A percentile compares a stretch with the other conserved stretches of the same genome.
phyloP scores from a whole-genome alignment of 202 grass and related monocot species.

The Digitaria exilis region DNA sequence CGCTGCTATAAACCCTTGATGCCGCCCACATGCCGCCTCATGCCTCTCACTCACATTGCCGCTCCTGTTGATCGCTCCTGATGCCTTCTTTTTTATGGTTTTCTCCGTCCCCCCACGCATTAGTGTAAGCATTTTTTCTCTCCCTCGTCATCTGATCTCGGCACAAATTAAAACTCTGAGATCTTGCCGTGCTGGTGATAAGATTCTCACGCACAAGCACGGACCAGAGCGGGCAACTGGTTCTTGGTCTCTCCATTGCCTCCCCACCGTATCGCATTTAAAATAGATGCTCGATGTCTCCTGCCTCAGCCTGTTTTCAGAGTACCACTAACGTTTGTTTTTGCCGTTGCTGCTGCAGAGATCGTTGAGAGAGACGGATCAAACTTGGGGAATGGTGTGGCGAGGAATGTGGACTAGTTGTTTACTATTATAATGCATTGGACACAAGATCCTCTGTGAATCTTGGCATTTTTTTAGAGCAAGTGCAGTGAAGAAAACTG shows the following conservation, averaged over 20 bases:
- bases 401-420: constrained; percentile 62
- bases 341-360: constrained; percentile 53
- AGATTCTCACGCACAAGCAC: constrained; percentile 59
- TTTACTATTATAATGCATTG: constrained; percentile 46
- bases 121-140: neutral
- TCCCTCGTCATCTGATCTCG: constrained; percentile 13
- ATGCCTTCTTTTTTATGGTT: constrained; percentile 7
- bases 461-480: constrained; percentile 32
- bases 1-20: constrained; percentile 47
- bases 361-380: constrained; percentile 12
- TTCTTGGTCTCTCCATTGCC: constrained; percentile 58
- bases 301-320: constrained; percentile 27
- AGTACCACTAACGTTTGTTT: constrained; percentile 35
- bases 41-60: constrained; percentile 44
- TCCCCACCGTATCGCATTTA: constrained; percentile 40
- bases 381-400: constrained; percentile 35
- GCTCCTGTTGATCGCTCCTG: constrained; percentile 36
- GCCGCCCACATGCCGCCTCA: constrained; percentile 45
- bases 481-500: constrained; percentile 9
- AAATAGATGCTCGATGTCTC: constrained; percentile 57
- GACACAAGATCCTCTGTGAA: constrained; percentile 64
- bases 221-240: constrained; percentile 55
- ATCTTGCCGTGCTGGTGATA: constrained; percentile 53
- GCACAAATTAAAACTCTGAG: constrained; percentile 31
- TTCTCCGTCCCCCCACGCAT: neutral